Base-by-base conservation (phyloP, 2,329 filamentous ascomycete genomes). In the Leptosphaerulina australis region DNA sequence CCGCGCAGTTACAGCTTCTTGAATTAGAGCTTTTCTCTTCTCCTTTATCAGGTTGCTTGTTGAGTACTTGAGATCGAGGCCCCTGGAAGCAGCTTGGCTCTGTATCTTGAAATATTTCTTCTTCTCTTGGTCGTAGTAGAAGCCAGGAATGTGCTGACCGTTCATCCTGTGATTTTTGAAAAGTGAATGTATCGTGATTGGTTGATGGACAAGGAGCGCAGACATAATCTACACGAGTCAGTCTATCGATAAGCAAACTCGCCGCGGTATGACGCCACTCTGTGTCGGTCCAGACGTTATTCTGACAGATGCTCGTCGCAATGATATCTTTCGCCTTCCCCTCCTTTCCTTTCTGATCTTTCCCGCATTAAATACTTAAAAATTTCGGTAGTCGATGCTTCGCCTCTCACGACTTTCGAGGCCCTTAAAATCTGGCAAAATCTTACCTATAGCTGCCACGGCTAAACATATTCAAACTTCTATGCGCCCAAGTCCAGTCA, bases 51-150 rank as follows among this genome's bases (percentile, higher is more conserved):
- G 67, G 37, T 77, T 77, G 9, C 71, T 63, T 11, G 64, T 58
- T 0, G 75, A 71, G 58, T 80, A 77, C 49, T 75, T 76, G 56
- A 31, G 58, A 38, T 52, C 53, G 3, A 47, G 72, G 60, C 26
- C 70, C 64, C 39, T 63, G 43, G 66, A 74, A 11, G 58, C 55
- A 6, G 38, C 70, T 21, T 74, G 66, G 12, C 69, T 66, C 43
- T 74, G 70, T 17, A 81, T 75, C 28, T 71, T 73, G 69, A 81
- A 81, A 61, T 81, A 81, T 51, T 79, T 80, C 39, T 71, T 69
- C 63, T 77, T 80, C 29, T 77, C 75, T 25, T 63, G 56, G 53
- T 81, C 76, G 53, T 67, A 80, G 59, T 78, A 79, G 53, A 73
- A 79, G 25, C 79, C 79, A 3, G 78, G 77, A n/a, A 80, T 72